Conservation (phyloP, 192 early-diverging fungal species). For the Coemansia sp. region DNA sequence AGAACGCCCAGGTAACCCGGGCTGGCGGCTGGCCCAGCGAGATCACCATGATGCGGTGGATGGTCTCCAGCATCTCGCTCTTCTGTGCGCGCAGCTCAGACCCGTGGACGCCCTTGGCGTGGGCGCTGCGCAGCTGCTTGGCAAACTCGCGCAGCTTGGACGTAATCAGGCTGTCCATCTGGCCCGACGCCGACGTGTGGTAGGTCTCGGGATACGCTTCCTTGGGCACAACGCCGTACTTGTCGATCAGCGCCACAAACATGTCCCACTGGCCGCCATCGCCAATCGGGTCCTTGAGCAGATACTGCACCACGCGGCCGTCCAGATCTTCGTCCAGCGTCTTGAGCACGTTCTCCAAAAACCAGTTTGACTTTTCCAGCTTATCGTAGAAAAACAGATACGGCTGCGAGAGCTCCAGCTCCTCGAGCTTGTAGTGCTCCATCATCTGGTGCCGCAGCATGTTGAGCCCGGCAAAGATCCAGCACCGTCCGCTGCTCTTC, state of each 20-base stretch:
- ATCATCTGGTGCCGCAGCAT: conserved; percentile 65
- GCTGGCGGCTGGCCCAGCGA: conserved; percentile 69
- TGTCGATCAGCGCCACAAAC: conserved; percentile 70
- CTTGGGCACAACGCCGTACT: conserved; percentile 75
- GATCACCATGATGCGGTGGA: conserved; percentile 68
- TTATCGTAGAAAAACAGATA: conserved; percentile 78
- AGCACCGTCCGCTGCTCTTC: conserved; percentile 72
- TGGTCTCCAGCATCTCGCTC: conserved; percentile 58
- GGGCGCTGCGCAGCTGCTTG: conserved; percentile 53
- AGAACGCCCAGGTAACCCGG: conserved; percentile 62
- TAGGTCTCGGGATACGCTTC: conserved; percentile 61
- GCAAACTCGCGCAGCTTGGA: conserved; percentile 68
- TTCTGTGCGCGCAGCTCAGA: conserved; percentile 54
- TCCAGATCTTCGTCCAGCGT: conserved; percentile 59
- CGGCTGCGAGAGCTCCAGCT: conserved; percentile 74
- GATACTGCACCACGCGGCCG: conserved; percentile 65
- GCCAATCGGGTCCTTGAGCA: conserved; percentile 61
- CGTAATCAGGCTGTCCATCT: conserved; percentile 61
- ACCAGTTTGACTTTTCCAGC: conserved; percentile 80
- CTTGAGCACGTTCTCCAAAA: conserved; percentile 72
- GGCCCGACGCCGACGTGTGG: conserved; percentile 58
- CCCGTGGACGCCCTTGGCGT: conserved; percentile 40
- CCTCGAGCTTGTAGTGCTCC: conserved; percentile 71
- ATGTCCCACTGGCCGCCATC: conserved; percentile 81
- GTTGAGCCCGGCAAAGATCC: conserved; percentile 80